phyloP scores from a whole-genome alignment of 2,329 filamentous ascomycete species.

The Arthrobotrys sphaeroides region DNA sequence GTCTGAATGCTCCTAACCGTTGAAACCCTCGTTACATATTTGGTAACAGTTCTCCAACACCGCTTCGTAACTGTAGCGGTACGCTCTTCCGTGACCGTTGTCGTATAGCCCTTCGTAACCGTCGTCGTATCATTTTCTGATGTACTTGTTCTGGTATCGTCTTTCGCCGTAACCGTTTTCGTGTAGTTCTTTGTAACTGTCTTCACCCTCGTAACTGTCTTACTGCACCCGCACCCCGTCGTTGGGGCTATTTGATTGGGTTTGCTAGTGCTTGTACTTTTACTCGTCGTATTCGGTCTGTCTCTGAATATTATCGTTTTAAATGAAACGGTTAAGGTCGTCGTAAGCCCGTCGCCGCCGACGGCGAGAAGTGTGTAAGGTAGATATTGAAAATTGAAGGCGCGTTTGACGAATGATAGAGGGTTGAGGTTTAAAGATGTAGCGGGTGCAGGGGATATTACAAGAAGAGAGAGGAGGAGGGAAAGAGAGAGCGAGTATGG shows the following conservation, averaged over 20 bases:
- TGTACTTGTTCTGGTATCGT: no score
- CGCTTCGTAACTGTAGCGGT: constrained; percentile 17
- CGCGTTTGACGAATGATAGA: constrained; percentile 14
- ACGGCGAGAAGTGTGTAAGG: constrained; percentile 44
- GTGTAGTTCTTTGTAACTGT: constrained; percentile 10
- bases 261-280: neutral
- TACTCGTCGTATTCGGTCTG: neutral
- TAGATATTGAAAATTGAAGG: constrained; percentile 15
- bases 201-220: constrained; percentile 5
- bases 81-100: no score
- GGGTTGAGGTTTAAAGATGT: constrained; percentile 14
- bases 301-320: constrained; percentile 20
- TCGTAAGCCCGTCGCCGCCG: constrained; percentile 26
- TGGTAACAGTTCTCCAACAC: constrained; percentile 4
- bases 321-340: constrained; percentile 33
- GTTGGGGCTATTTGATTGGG: neutral
- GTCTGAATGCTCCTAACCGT: neutral
- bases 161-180: no score
- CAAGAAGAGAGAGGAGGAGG: constrained; percentile 12
- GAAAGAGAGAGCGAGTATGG: neutral
- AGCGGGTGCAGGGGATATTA: neutral
- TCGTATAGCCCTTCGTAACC: no score
- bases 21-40: constrained; percentile 5
- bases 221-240: neutral
- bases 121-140: no score